Percentiles rank a stretch among this genome's conserved stretches.
Evolutionary conservation across 2,329 filamentous ascomycete species (phyloP).

Genomic region (Fusarium longipes): DNA sequence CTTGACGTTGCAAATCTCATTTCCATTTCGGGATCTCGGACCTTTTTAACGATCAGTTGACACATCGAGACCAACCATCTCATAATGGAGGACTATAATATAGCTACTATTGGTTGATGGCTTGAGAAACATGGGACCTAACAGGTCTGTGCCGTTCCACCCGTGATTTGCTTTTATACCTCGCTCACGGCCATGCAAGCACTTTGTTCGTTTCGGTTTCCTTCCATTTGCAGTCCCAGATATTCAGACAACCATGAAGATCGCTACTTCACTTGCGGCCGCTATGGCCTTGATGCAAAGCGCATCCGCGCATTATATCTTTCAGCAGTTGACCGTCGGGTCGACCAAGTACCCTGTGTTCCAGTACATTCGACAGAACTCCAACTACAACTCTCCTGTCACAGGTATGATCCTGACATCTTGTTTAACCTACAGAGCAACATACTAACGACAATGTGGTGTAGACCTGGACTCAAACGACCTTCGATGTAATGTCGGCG

Average conservation of each 20-base stretch:
- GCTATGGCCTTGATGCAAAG: background rate
- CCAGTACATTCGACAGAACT: slow-evolving; percentile 18
- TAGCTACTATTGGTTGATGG: background rate
- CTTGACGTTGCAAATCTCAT: background rate
- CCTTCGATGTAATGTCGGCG: slow-evolving; percentile 14
- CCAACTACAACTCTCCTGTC: slow-evolving; percentile 21
- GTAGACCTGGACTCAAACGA: background rate
- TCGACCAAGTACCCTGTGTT: slow-evolving; percentile 6
- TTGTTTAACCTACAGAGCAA: accelerated
- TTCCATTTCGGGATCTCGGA: slow-evolving; percentile 7
- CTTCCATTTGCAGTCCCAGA: background rate
- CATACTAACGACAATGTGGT: accelerated
- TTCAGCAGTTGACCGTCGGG: slow-evolving; percentile 13
- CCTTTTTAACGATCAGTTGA: background rate
- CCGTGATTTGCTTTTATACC: slow-evolving; percentile 1
- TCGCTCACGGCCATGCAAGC: background rate
- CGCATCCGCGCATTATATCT: slow-evolving; percentile 10
- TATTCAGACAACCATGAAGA: background rate
- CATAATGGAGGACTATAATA: background rate
- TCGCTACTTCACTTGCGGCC: background rate
- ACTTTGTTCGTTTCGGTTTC: background rate
- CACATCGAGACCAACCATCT: background rate
- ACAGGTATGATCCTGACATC: background rate
- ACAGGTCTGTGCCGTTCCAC: background rate
- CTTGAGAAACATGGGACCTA: background rate